phyloP scores from a whole-genome alignment of 2,329 filamentous ascomycete genomes.

The Trichocomaceae sp. region DNA sequence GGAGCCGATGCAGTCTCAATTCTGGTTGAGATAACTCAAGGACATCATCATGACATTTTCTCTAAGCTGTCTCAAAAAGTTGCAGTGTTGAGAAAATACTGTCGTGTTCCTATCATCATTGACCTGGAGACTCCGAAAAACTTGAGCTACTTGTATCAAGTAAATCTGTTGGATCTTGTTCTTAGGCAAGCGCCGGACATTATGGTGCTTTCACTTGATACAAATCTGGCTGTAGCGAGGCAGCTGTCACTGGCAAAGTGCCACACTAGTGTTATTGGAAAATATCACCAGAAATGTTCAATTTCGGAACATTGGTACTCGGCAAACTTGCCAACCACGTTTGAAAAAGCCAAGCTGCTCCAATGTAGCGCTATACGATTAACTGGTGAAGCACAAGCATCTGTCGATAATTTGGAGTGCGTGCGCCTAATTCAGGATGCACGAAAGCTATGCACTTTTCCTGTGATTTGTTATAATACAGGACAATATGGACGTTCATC shows the following conservation, averaged over 20 bases:
- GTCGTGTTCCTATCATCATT: conserved; percentile 8
- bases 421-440: conserved; percentile 48
- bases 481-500: conserved; percentile 58
- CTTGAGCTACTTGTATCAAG: not conserved
- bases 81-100: conserved; percentile 9
- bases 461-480: conserved; percentile 60
- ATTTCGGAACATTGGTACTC: conserved; percentile 7
- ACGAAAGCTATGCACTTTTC: conserved; percentile 51
- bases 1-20: conserved; percentile 63
- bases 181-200: conserved; percentile 9
- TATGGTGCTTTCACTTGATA: conserved; percentile 7
- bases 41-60: not conserved
- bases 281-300: not conserved
- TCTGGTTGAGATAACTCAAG: conserved; percentile 32
- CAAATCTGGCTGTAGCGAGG: not conserved
- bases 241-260: conserved; percentile 6
- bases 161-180: conserved; percentile 6
- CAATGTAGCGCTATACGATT: conserved; percentile 5
- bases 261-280: conserved; percentile 5
- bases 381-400: conserved; percentile 1
- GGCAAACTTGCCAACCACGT: not conserved
- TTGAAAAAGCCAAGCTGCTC: conserved; percentile 6
- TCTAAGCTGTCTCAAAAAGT: conserved; percentile 3
- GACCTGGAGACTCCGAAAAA: not conserved
- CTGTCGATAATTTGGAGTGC: conserved; percentile 6